Evolutionary conservation across 805 yeast genomes (phyloP).

Genomic region (Lachancea thermotolerans): DNA sequence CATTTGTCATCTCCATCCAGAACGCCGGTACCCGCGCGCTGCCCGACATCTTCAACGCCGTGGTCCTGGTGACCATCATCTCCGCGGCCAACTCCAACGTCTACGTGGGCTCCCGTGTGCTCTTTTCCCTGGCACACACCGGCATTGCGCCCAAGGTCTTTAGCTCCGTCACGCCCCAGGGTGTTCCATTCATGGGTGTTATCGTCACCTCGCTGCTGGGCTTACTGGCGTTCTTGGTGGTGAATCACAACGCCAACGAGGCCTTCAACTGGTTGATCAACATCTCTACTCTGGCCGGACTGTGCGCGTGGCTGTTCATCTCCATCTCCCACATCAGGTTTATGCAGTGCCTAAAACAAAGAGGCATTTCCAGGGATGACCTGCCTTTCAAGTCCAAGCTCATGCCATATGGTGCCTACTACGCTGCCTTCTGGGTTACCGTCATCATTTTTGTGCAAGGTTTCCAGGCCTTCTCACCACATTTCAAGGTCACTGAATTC

Average conservation of each 20-base stretch:
- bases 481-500: constrained; percentile 46
- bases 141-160: constrained; percentile 56
- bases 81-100: constrained; percentile 77
- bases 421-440: constrained; percentile 47
- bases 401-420: constrained; percentile 61
- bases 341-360: constrained; percentile 52
- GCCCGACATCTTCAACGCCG: constrained; percentile 68
- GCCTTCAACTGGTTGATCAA: constrained; percentile 64
- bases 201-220: constrained; percentile 50
- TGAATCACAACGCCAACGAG: constrained; percentile 41
- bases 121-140: constrained; percentile 55
- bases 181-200: constrained; percentile 57
- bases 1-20: constrained; percentile 59
- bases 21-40: constrained; percentile 61
- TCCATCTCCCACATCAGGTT: constrained; percentile 52
- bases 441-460: constrained; percentile 65
- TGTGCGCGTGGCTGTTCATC: constrained; percentile 61
- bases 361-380: constrained; percentile 55
- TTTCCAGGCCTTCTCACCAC: constrained; percentile 50
- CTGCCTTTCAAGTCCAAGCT: constrained; percentile 62
- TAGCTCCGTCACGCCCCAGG: constrained; percentile 44
- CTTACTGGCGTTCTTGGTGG: constrained; percentile 49
- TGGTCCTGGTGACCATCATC: constrained; percentile 55
- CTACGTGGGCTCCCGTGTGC: constrained; percentile 63
- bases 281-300: constrained; percentile 61